Evolutionary conservation across 345 rosid genomes (phyloP).

Genomic region (Bretschneidera sinensis): DNA sequence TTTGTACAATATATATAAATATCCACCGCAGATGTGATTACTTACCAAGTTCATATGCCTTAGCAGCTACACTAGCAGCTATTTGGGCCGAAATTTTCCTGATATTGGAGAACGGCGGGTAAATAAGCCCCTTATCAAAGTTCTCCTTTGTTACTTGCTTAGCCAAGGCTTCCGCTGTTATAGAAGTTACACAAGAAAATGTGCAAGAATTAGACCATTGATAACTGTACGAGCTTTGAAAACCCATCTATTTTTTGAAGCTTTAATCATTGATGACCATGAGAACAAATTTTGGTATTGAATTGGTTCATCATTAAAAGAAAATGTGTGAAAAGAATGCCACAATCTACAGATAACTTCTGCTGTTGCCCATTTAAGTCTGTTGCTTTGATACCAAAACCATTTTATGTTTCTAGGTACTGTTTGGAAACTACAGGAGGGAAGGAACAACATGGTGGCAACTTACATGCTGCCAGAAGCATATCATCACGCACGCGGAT

Average conservation of each 20-base stretch:
- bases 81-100: conserved; percentile 84
- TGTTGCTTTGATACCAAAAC: not conserved
- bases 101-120: conserved; percentile 78
- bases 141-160: conserved; percentile 64
- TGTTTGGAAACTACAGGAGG: not conserved
- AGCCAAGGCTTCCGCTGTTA: conserved; percentile 85
- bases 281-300: too few species aligned
- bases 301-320: too few species aligned
- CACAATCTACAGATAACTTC: not conserved
- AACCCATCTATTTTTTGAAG: not conserved
- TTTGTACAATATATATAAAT: not conserved
- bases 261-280: too few species aligned
- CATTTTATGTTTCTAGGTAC: not conserved
- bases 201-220: not conserved
- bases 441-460: not conserved
- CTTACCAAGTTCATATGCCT: conserved; percentile 89
- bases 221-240: not conserved
- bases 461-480: conserved; percentile 89
- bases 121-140: conserved; percentile 74
- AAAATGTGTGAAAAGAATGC: too few species aligned
- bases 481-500: conserved; percentile 76
- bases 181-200: conserved; percentile 6
- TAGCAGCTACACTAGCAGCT: conserved; percentile 92
- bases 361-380: not conserved
- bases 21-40: not conserved